phyloP scores from a whole-genome alignment of 2,329 filamentous ascomycete species.

The Colletotrichum liaoningense region DNA sequence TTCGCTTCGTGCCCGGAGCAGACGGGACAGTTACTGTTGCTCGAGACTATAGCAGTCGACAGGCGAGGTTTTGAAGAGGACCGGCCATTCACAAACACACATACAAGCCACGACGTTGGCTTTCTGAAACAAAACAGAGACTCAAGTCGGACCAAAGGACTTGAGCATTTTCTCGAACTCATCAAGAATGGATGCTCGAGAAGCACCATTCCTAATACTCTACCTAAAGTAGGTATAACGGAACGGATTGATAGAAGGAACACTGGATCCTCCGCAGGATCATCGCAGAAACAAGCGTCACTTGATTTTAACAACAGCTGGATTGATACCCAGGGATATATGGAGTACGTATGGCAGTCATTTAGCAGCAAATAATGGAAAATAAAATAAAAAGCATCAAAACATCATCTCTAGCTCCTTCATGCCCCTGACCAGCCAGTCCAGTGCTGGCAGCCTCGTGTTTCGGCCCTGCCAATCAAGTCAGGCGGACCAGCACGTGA shows the following conservation, averaged over 20 bases:
- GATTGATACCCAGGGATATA: constrained; percentile 21
- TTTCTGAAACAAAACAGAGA: neutral
- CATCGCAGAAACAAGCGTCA: neutral
- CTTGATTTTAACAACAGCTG: neutral
- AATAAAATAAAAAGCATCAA: neutral
- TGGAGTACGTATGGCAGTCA: neutral
- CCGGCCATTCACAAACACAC: neutral
- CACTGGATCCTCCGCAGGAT: neutral
- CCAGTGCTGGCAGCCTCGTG: too few relatives aligned
- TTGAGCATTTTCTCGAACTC: neutral
- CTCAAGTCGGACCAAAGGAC: too few relatives aligned
- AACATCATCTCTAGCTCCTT: rapidly evolving
- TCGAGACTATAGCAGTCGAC: constrained; percentile 31
- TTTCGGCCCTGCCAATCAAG: neutral
- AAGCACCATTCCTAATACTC: too few relatives aligned
- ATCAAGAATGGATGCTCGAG: neutral
- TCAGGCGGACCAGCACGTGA: constrained; percentile 29
- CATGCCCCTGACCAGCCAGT: neutral
- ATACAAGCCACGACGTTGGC: neutral
- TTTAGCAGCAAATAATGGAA: neutral
- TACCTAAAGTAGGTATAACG: neutral
- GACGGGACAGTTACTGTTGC: constrained; percentile 35
- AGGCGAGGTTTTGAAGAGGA: constrained; percentile 28
- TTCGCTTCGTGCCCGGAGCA: constrained; percentile 30
- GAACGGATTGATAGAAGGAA: neutral